Evolutionary conservation across 2,329 filamentous ascomycete species (phyloP).

Genomic region (Nannizzia gypsea): DNA sequence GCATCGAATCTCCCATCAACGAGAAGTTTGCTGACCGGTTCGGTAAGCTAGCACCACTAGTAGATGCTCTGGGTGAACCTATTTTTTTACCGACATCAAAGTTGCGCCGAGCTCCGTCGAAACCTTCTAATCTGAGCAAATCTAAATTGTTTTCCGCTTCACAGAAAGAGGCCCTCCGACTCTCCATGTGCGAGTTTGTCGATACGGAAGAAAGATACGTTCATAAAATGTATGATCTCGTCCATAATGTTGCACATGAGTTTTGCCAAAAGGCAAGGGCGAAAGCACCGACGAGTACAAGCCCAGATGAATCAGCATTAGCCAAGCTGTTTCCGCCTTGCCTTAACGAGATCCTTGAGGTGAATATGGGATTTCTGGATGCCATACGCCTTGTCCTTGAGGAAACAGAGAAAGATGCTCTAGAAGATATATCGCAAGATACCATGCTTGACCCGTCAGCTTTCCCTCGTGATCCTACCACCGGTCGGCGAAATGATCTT

Average conservation of each 20-base stretch:
- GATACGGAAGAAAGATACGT: conserved; percentile 95
- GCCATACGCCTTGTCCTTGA: conserved; percentile 67
- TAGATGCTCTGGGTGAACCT: conserved; percentile 70
- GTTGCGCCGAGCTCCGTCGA: conserved; percentile 74
- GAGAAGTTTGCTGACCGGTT: conserved; percentile 56
- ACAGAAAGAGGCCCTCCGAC: conserved; percentile 72
- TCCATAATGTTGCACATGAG: conserved; percentile 67
- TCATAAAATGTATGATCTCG: conserved; percentile 69
- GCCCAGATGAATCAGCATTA: conserved; percentile 60
- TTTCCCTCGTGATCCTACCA: conserved; percentile 36
- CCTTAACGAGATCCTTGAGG: conserved; percentile 64
- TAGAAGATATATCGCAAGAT: conserved; percentile 58
- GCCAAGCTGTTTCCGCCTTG: conserved; percentile 70
- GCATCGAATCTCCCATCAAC: conserved; percentile 37
- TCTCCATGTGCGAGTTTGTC: conserved; percentile 80
- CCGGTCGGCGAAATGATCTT: conserved; percentile 48
- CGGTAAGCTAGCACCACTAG: conserved; percentile 61
- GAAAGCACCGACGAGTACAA: conserved; percentile 50
- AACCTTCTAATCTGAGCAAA: conserved; percentile 66
- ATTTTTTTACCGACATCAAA: conserved; percentile 79
- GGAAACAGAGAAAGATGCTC: conserved; percentile 68
- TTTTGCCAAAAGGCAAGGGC: conserved; percentile 59
- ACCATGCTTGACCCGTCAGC: conserved; percentile 38
- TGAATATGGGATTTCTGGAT: conserved; percentile 71
- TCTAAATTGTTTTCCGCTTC: conserved; percentile 65